phyloP scores from a whole-genome alignment of 345 rosid genomes.

The Brassica incana region DNA sequence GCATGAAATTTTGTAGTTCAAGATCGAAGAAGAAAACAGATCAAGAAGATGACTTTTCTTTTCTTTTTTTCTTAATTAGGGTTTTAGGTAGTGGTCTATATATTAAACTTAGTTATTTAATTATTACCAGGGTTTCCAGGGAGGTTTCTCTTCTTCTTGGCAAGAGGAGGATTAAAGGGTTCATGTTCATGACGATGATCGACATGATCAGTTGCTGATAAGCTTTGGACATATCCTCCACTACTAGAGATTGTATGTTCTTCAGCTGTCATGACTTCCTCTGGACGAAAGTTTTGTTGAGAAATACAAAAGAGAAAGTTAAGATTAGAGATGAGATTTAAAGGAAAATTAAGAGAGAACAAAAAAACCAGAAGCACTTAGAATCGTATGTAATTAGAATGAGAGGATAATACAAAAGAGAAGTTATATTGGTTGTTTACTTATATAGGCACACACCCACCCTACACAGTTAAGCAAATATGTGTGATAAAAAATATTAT shows the following conservation, averaged over 20 bases:
- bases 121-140: slow-evolving; percentile 96
- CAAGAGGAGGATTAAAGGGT: slow-evolving; percentile 44
- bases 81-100: slow-evolving; percentile 11
- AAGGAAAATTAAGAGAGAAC: background rate
- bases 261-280: slow-evolving; percentile 31
- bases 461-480: background rate
- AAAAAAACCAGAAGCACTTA: background rate
- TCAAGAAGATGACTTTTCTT: slow-evolving; percentile 1
- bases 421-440: slow-evolving; percentile 30
- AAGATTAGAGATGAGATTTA: background rate
- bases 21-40: slow-evolving; percentile 4
- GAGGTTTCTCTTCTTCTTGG: slow-evolving; percentile 87
- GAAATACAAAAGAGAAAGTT: background rate
- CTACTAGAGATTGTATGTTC: slow-evolving; percentile 33
- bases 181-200: slow-evolving; percentile 33
- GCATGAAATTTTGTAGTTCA: slow-evolving; percentile 16
- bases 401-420: slow-evolving; percentile 27
- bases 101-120: background rate
- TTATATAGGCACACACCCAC: slow-evolving; percentile 17
- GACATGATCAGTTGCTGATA: slow-evolving; percentile 26
- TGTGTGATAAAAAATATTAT: background rate
- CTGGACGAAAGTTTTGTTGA: slow-evolving; percentile 14
- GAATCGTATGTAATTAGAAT: slow-evolving; percentile 9
- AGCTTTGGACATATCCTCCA: slow-evolving; percentile 35
- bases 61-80: slow-evolving; percentile 7